These are phyloP conservation scores for Pseudogymnoascus sp. DNA, from an alignment of 2,329 filamentous ascomycete genomes.

Conservation along the genomic window DNA sequence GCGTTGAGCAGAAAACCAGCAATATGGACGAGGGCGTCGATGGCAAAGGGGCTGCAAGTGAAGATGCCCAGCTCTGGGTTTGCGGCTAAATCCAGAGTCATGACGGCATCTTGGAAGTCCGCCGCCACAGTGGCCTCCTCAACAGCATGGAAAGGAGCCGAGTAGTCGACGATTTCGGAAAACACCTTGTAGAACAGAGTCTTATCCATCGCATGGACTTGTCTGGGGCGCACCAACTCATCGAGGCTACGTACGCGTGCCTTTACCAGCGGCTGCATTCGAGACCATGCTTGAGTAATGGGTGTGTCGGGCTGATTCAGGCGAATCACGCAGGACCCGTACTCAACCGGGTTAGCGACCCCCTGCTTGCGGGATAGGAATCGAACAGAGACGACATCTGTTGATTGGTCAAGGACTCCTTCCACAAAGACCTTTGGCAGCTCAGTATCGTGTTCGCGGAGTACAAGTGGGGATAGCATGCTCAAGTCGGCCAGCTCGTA, in stretches of 20 bases:
- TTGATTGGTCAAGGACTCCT: neutral
- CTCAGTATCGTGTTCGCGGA: neutral
- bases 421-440: neutral
- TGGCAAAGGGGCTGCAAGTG: slow-evolving; percentile 48
- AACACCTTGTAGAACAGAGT: slow-evolving; percentile 25
- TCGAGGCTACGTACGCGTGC: neutral
- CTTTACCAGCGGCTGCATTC: neutral
- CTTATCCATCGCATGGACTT: neutral
- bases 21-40: slow-evolving; percentile 48
- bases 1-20: slow-evolving; percentile 51
- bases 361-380: neutral
- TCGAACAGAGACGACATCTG: neutral
- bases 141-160: slow-evolving; percentile 21
- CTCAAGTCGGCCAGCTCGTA: neutral
- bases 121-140: slow-evolving; percentile 21
- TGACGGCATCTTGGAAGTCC: neutral
- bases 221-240: neutral
- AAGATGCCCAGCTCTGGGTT: slow-evolving; percentile 33
- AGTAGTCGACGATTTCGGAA: slow-evolving; percentile 22
- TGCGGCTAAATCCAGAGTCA: neutral
- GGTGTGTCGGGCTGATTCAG: neutral
- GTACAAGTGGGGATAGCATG: neutral
- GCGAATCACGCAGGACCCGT: neutral
- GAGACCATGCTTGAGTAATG: neutral
- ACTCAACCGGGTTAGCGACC: neutral